Evolutionary conservation across 1,284 basidiomycete genomes (phyloP).

Genomic region (Quambalaria eucalypti): DNA sequence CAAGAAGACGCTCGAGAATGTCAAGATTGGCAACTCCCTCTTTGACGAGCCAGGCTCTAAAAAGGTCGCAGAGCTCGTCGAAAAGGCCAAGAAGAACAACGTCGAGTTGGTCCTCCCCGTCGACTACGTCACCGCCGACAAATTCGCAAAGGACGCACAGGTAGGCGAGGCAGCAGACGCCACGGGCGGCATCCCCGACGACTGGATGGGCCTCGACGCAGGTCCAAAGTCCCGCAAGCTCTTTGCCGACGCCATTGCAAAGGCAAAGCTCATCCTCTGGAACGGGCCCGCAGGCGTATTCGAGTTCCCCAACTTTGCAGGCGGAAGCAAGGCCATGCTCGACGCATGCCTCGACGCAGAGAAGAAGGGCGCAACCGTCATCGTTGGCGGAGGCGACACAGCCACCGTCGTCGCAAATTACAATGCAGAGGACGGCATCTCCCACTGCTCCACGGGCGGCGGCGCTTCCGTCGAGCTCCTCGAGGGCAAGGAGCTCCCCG

Average conservation of each 20-base stretch:
- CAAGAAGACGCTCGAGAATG: slow-evolving; percentile 82
- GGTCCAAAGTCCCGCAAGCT: slow-evolving; percentile 63
- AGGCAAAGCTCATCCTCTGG: slow-evolving; percentile 96
- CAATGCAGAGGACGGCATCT: slow-evolving; percentile 68
- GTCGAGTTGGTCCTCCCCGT: slow-evolving; percentile 93
- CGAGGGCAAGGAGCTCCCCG: slow-evolving; percentile 69
- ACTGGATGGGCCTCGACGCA: slow-evolving; percentile 80
- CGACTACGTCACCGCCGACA: slow-evolving; percentile 88
- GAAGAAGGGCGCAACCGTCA: slow-evolving; percentile 76
- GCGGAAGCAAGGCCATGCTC: slow-evolving; percentile 74
- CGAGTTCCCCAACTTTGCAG: slow-evolving; percentile 85
- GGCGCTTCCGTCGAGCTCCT: slow-evolving; percentile 59
- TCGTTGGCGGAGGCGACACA: slow-evolving; percentile 56
- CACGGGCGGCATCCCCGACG: slow-evolving; percentile 82
- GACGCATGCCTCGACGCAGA: slow-evolving; percentile 82
- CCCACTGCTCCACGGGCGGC: slow-evolving; percentile 75
- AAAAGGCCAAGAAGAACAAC: slow-evolving; percentile 86
- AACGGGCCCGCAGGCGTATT: slow-evolving; percentile 87
- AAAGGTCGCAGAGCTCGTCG: slow-evolving; percentile 74
- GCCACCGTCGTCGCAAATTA: slow-evolving; percentile 54
- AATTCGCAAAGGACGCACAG: slow-evolving; percentile 85
- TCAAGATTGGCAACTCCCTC: slow-evolving; percentile 86
- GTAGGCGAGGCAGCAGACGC: slow-evolving; percentile 67
- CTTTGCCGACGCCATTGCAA: slow-evolving; percentile 70
- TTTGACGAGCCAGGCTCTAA: slow-evolving; percentile 83